A percentile compares a stretch with the other conserved stretches of the same genome.
Conservation (phyloP, 2,329 filamentous ascomycete species). For the Fusarium sp. region DNA sequence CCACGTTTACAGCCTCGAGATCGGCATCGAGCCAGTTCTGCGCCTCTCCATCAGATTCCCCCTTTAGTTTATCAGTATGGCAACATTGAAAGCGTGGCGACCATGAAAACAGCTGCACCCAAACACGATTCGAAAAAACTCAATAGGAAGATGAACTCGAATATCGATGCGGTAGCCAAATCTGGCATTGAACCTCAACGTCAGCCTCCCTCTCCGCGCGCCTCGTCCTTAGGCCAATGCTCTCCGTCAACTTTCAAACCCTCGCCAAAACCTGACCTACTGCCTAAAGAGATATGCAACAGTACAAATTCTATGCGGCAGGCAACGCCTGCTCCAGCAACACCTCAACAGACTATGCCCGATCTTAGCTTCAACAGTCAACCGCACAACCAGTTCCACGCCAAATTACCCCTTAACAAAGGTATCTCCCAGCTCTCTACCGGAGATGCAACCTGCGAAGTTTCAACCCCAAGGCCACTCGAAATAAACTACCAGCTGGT, state of each 20-base stretch:
- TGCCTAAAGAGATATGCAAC: background rate
- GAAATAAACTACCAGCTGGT: slow-evolving; percentile 52
- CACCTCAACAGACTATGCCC: background rate
- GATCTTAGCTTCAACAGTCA: background rate
- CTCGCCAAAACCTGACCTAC: background rate
- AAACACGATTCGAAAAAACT: no score
- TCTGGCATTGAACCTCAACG: background rate
- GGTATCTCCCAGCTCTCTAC: slow-evolving; percentile 6
- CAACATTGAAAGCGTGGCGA: background rate
- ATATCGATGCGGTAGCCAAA: background rate
- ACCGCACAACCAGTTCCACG: background rate
- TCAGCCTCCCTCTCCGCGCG: background rate
- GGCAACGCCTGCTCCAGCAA: background rate
- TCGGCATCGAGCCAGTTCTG: slow-evolving; percentile 11
- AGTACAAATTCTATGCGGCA: background rate
- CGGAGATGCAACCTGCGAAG: slow-evolving; percentile 24
- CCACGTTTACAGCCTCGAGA: slow-evolving; percentile 34
- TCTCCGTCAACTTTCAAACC: background rate
- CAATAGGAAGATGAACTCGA: background rate
- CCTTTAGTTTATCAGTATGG: background rate
- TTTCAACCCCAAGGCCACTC: slow-evolving; percentile 42
- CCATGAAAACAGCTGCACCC: background rate
- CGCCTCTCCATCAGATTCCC: background rate
- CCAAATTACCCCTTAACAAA: background rate
- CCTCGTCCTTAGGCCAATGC: background rate